Percentiles rank a stretch among this genome's conserved stretches.
Evolutionary conservation across 2,329 filamentous ascomycete genomes (phyloP).

Genomic region (Diaporthe ilicicola): DNA sequence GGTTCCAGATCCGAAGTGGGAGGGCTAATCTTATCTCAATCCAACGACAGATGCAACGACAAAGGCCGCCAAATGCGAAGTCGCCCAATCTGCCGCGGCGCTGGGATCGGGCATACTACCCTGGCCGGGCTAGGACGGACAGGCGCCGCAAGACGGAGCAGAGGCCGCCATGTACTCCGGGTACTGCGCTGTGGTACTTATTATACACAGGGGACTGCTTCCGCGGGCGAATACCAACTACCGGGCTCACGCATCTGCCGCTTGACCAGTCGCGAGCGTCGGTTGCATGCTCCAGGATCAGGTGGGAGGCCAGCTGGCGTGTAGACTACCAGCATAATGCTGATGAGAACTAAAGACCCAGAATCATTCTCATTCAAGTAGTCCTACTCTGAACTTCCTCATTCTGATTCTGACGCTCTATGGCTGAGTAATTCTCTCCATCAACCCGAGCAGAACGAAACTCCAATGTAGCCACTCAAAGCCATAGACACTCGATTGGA

Average conservation of each 20-base stretch:
- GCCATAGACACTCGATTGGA: not conserved
- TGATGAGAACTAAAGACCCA: not conserved
- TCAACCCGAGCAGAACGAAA: not conserved
- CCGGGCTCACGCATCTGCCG: not conserved
- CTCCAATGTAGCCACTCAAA: conserved; percentile 6
- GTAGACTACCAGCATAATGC: not conserved
- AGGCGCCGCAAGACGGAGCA: not conserved
- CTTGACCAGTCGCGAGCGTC: not conserved
- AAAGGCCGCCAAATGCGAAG: not conserved
- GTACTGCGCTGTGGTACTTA: no score
- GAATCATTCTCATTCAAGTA: not conserved
- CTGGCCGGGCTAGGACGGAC: not conserved
- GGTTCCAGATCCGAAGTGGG: not conserved
- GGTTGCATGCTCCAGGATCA: not conserved
- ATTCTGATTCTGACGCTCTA: not conserved
- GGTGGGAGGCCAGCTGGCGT: not conserved
- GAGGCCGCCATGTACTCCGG: not conserved
- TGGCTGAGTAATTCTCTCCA: not conserved
- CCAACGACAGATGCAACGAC: not conserved
- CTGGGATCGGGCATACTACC: not conserved
- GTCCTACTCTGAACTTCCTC: not conserved
- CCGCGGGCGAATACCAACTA: not conserved
- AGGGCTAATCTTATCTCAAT: not conserved
- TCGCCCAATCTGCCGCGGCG: not conserved
- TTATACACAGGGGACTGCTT: not conserved